phyloP scores from a whole-genome alignment of 768 basidiomycete genomes.

The Collybiopsis confluens region DNA sequence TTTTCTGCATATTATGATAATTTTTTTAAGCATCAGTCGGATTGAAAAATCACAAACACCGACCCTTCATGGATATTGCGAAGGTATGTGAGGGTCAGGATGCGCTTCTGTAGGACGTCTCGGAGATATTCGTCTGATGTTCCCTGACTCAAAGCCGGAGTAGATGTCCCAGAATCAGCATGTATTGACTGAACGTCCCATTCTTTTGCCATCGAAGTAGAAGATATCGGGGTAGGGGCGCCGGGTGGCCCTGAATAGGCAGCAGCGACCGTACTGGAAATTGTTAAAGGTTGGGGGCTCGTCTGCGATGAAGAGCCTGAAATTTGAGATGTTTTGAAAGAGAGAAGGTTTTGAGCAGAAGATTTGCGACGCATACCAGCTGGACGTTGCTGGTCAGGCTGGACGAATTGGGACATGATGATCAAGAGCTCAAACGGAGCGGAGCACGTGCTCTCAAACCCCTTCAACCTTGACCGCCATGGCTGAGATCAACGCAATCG shows the following conservation, averaged over 20 bases:
- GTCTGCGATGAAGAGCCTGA: conserved; percentile 28
- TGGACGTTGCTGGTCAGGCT: conserved; percentile 25
- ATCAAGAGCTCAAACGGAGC: neutral
- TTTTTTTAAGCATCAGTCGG: neutral
- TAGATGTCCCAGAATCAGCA: conserved; percentile 39
- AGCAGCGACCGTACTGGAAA: conserved; percentile 32
- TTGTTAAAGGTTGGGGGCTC: conserved; percentile 23
- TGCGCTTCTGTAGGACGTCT: conserved; percentile 78
- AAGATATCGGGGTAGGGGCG: conserved; percentile 35
- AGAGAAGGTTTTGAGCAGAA: conserved; percentile 79
- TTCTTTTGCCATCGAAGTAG: conserved; percentile 48
- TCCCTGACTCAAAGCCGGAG: conserved; percentile 51
- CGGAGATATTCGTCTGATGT: conserved; percentile 76
- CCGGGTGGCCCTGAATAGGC: conserved; percentile 32
- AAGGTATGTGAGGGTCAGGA: conserved; percentile 81
- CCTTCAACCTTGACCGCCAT: conserved; percentile 28
- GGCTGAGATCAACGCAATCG: conserved; percentile 73
- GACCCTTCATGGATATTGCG: conserved; percentile 85
- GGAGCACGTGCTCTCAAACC: conserved; percentile 13
- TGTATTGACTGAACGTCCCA: conserved; percentile 72
- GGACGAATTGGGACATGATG: conserved; percentile 1
- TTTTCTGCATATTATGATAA: conserved; percentile 38
- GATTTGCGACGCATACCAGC: conserved; percentile 81
- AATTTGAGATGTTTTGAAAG: conserved; percentile 51
- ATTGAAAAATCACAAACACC: conserved; percentile 21